Conservation (phyloP, 176 grass and related monocot species). For the Eleusine coracana region DNA sequence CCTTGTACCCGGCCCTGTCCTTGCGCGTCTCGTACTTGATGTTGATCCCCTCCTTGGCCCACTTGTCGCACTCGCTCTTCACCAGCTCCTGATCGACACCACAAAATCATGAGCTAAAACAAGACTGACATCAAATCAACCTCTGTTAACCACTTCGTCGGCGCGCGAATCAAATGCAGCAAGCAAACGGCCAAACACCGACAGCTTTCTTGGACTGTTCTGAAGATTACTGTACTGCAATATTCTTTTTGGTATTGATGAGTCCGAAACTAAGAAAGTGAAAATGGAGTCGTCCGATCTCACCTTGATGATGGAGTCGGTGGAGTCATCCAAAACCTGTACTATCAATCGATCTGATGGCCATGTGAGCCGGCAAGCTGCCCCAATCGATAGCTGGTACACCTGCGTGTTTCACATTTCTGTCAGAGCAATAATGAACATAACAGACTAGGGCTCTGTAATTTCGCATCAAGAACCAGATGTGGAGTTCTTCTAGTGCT, state of each 20-base stretch:
- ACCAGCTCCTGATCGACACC: conserved; percentile 63
- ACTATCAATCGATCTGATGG: conserved; percentile 69
- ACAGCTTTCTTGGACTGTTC: background rate
- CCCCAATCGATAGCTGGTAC: conserved; percentile 74
- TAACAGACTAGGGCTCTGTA: background rate
- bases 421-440: background rate
- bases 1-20: conserved; percentile 74
- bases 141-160: background rate
- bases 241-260: background rate
- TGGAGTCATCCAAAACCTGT: conserved; percentile 87
- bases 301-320: conserved; percentile 62
- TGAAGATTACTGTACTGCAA: background rate
- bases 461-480: background rate
- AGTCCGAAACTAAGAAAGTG: background rate
- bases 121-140: background rate
- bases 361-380: conserved; percentile 79
- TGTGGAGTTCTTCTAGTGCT: background rate
- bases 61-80: conserved; percentile 62
- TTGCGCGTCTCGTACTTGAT: conserved; percentile 63
- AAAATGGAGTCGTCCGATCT: background rate
- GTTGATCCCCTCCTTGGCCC: conserved; percentile 56
- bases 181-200: background rate
- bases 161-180: background rate
- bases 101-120: background rate
- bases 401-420: conserved; percentile 50